phyloP scores from a whole-genome alignment of 2,329 filamentous ascomycete species.

The Arthrobotrys sinensis region DNA sequence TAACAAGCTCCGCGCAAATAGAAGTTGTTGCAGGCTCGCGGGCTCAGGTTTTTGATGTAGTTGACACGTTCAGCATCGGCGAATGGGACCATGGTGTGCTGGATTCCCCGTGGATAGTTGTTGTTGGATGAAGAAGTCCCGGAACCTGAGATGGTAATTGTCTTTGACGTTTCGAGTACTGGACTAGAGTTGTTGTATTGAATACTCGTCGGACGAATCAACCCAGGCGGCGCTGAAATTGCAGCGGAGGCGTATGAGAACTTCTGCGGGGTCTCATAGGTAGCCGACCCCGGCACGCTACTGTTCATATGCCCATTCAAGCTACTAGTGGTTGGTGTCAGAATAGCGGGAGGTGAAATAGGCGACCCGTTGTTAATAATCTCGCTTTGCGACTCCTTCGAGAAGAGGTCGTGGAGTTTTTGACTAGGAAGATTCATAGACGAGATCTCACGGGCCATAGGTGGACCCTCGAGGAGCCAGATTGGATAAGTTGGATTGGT shows the following conservation, averaged over 20 bases:
- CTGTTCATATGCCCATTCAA: constrained; percentile 36
- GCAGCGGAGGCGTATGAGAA: constrained; percentile 58
- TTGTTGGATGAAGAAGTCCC: background rate
- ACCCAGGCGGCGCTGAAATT: constrained; percentile 13
- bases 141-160: constrained; percentile 39
- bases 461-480: constrained; percentile 55
- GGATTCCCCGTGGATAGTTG: constrained; percentile 40
- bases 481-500: constrained; percentile 55
- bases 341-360: constrained; percentile 4
- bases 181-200: constrained; percentile 59
- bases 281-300: background rate
- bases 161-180: constrained; percentile 22
- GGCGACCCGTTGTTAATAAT: constrained; percentile 39
- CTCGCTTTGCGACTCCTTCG: constrained; percentile 52
- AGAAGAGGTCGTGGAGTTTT: constrained; percentile 37
- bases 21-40: constrained; percentile 55
- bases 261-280: background rate
- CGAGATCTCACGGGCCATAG: constrained; percentile 35
- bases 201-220: constrained; percentile 46
- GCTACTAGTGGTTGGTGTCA: constrained; percentile 43
- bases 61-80: constrained; percentile 52
- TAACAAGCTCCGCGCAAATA: constrained; percentile 51
- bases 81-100: constrained; percentile 48
- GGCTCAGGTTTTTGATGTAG: constrained; percentile 55
- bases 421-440: constrained; percentile 46